phyloP scores from a whole-genome alignment of 129 eudicot species.

The carrot (Daucus carota) region DH1_v3.0 NC_030387.2:33291001-33291500 shows the following conservation, averaged over 20 bases:
- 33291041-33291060: constrained; percentile 60
- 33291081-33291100: constrained; percentile 85
- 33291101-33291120: constrained; percentile 72
- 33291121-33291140: constrained; percentile 63
- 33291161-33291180: constrained; percentile 66
- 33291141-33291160: constrained; percentile 89
- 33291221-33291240: constrained; percentile 43
- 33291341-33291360: constrained; percentile 92
- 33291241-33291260: not conserved
- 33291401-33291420: constrained; percentile 21
- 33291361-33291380: constrained; percentile 76
- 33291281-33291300: not conserved
- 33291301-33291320: constrained; percentile 28
- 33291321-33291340: constrained; percentile 76
- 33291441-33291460: not conserved
- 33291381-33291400: constrained; percentile 82
- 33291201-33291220: constrained; percentile 69
- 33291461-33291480: constrained; percentile 1
- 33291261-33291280: not conserved
- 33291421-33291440: not conserved
- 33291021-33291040: constrained; percentile 3
- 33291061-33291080: constrained; percentile 67
- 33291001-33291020: not conserved
- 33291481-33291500: not conserved
- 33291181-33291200: constrained; percentile 61